These are phyloP conservation scores for Lachnellula cervina DNA, from an alignment of 2,329 filamentous ascomycete species.

Conservation along the genomic window DNA sequence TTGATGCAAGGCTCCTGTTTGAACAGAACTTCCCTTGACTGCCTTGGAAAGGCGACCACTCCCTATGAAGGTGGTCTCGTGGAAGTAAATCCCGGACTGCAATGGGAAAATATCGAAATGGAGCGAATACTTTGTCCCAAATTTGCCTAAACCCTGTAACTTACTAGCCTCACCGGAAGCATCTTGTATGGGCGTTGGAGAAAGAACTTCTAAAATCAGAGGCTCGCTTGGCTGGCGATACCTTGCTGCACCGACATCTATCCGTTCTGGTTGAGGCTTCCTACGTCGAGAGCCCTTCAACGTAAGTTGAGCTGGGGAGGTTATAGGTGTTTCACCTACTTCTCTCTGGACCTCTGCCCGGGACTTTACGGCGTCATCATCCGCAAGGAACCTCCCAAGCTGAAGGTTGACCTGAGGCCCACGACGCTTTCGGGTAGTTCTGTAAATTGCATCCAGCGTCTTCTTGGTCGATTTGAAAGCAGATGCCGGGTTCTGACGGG, in stretches of 20 bases:
- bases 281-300: constrained; percentile 8
- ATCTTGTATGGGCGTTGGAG: constrained; percentile 19
- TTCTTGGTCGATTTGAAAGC: constrained; percentile 49
- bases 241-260: constrained; percentile 29
- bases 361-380: constrained; percentile 17
- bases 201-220: constrained; percentile 23
- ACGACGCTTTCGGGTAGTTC: constrained; percentile 34
- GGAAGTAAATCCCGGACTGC: constrained; percentile 52
- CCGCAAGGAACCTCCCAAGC: constrained; percentile 35
- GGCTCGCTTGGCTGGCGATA: constrained; percentile 32
- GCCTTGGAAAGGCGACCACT: constrained; percentile 42
- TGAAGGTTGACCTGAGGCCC: constrained; percentile 28
- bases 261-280: constrained; percentile 25
- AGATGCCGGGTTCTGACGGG: constrained; percentile 27
- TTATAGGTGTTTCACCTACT: background rate
- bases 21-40: constrained; percentile 27
- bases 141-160: constrained; percentile 53
- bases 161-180: constrained; percentile 30
- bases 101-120: constrained; percentile 61
- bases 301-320: background rate
- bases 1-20: constrained; percentile 27
- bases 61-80: constrained; percentile 54
- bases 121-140: constrained; percentile 55
- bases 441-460: constrained; percentile 51
- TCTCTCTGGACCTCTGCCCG: constrained; percentile 5